A percentile compares a stretch with the other conserved stretches of the same genome.
These are phyloP conservation scores for Phoma sp. DNA, from an alignment of 2,329 filamentous ascomycete genomes.

Conservation along the genomic window DNA sequence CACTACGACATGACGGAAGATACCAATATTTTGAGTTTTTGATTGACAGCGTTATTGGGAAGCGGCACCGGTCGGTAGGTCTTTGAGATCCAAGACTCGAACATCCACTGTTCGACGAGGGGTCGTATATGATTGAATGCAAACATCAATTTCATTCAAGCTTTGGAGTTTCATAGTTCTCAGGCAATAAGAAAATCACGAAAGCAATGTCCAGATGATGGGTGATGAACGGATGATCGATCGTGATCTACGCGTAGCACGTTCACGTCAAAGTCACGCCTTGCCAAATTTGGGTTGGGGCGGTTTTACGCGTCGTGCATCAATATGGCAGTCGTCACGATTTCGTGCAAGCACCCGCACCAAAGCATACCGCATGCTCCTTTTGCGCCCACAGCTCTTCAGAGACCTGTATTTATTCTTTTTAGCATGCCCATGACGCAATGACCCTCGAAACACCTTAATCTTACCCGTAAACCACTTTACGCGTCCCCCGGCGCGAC, in stretches of 20 bases:
- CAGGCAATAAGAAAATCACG: too few species aligned
- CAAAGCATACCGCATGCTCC: conserved; percentile 31
- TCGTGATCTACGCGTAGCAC: conserved; percentile 22
- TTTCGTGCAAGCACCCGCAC: conserved; percentile 32
- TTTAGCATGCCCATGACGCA: conserved; percentile 18
- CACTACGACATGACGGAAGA: too few species aligned
- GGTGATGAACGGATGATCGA: neutral
- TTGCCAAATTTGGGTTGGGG: conserved; percentile 23
- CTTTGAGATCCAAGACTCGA: too few species aligned
- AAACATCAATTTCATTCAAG: too few species aligned
- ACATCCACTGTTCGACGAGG: too few species aligned
- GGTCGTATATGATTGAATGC: too few species aligned
- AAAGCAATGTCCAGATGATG: neutral
- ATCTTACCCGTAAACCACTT: conserved; percentile 21
- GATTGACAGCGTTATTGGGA: too few species aligned
- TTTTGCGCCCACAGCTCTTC: conserved; percentile 19
- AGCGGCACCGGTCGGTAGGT: too few species aligned
- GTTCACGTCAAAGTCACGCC: conserved; percentile 30
- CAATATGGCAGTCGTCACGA: conserved; percentile 21
- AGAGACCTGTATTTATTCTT: conserved; percentile 26
- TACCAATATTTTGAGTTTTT: too few species aligned
- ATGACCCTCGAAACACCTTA: conserved; percentile 24
- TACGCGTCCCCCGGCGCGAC: conserved; percentile 37
- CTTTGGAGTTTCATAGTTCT: too few species aligned
- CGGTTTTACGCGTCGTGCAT: conserved; percentile 22